Base-by-base conservation (phyloP, 768 basidiomycete species). In the Russula sp. region DNA sequence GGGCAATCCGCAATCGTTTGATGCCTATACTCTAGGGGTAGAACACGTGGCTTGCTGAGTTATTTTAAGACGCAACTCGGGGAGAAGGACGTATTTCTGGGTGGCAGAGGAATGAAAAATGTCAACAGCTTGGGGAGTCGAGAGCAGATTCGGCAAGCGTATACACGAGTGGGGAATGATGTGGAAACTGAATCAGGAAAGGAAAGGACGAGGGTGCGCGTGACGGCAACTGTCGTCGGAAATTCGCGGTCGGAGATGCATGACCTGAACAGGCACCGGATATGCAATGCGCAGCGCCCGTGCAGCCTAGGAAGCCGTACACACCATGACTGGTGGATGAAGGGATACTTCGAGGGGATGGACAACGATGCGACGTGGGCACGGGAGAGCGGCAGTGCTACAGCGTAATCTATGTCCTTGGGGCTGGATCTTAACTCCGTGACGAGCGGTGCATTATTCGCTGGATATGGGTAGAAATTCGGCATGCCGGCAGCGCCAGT, bases 221-320 rank as follows among this genome's bases (percentile, higher is more conserved):
- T 63, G 62, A 63, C 34, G 62, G 58, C 62, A 63, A 45, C 52
- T 63, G 62, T 63, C 62, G 46, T 32, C 62, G 62, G 62, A 47
- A 55, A 55, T 54, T 58, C 38, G 45, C 57, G 58, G 62, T 18
- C 46, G 62, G 36, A 49, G 51, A 55, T 42, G 41, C 11, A 43
- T 49, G 62, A 49, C 51, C 32, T 59, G 41, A 38, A 48, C 52
- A 51, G 60, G 55, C 22, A 50, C 54, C 29, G 41, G 56, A 41
- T 45, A 56, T 20, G 47, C 6, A n/a, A 32, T 36, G 16, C 16
- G 25, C 60, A 39, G 36, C 25, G n/a, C 46, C 43, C 5, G 39
- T 38, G 38, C 46, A 32, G 52, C 52, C 45, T 59, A 25, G 45
- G 50, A 35, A 57, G 8, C 56, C 50, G 50, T 38, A 29, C 36